phyloP scores from a whole-genome alignment of 164 flowering plant species.

The Chimonanthus salicifolius region DNA sequence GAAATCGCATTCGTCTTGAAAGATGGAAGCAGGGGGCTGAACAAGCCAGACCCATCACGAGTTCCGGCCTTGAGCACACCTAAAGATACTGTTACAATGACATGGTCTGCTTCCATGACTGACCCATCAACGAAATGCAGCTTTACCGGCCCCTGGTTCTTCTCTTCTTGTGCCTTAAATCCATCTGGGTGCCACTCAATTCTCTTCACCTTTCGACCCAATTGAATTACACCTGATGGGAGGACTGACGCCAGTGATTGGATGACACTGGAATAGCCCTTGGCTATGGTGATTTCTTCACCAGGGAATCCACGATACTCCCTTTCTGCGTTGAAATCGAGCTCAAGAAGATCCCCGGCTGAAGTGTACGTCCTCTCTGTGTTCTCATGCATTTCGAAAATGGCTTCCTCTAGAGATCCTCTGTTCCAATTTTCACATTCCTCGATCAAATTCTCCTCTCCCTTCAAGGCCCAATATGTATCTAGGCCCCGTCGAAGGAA shows the following conservation, averaged over 20 bases:
- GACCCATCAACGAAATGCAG: slow-evolving; percentile 73
- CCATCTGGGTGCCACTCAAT: slow-evolving; percentile 62
- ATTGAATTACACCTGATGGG: slow-evolving; percentile 57
- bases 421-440: slow-evolving; percentile 3
- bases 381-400: slow-evolving; percentile 72
- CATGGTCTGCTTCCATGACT: slow-evolving; percentile 67
- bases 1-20: slow-evolving; percentile 67
- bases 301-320: slow-evolving; percentile 79
- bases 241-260: slow-evolving; percentile 64
- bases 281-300: slow-evolving; percentile 89
- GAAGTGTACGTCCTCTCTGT: slow-evolving; percentile 83
- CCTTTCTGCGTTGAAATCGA: slow-evolving; percentile 78
- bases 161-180: slow-evolving; percentile 20
- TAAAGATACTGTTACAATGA: slow-evolving; percentile 79
- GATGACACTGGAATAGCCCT: slow-evolving; percentile 67
- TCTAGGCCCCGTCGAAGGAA: slow-evolving; percentile 57
- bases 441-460: background rate
- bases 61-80: slow-evolving; percentile 79
- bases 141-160: slow-evolving; percentile 48
- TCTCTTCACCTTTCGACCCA: slow-evolving; percentile 48
- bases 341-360: slow-evolving; percentile 58
- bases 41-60: slow-evolving; percentile 40
- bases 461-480: slow-evolving; percentile 37
- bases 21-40: slow-evolving; percentile 69
- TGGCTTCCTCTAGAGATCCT: slow-evolving; percentile 35